A percentile compares a stretch with the other conserved stretches of the same genome.
phyloP scores from a whole-genome alignment of 768 basidiomycete genomes.

The Royoungia palumana region DNA sequence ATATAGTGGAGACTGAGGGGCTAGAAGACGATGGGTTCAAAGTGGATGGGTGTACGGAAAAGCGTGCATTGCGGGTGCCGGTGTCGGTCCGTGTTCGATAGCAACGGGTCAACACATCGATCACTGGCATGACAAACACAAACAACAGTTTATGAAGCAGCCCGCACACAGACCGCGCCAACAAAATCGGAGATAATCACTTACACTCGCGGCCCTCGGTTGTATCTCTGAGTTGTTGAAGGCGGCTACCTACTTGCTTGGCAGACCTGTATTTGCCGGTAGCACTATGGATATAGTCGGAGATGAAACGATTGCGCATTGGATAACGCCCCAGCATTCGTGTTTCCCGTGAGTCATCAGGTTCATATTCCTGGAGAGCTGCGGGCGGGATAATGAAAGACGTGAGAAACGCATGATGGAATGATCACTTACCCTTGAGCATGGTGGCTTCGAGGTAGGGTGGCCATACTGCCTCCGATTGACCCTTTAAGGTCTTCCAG shows the following conservation, averaged over 20 bases:
- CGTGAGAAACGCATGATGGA: slow-evolving; percentile 19
- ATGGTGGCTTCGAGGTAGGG: slow-evolving; percentile 74
- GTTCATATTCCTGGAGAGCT: slow-evolving; percentile 73
- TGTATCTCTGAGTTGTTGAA: slow-evolving; percentile 76
- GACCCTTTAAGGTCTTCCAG: slow-evolving; percentile 69
- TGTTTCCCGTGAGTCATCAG: slow-evolving; percentile 70
- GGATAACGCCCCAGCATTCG: slow-evolving; percentile 72
- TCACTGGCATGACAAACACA: slow-evolving; percentile 34
- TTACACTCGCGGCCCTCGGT: slow-evolving; percentile 67
- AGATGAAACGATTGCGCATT: slow-evolving; percentile 76
- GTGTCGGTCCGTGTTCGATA: slow-evolving; percentile 27
- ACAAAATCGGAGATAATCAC: slow-evolving; percentile 25
- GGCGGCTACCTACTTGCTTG: slow-evolving; percentile 77
- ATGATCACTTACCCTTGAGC: slow-evolving; percentile 55
- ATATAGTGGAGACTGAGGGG: slow-evolving; percentile 25
- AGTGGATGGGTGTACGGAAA: slow-evolving; percentile 13
- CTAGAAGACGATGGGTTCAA: slow-evolving; percentile 12
- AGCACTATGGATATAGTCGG: slow-evolving; percentile 66
- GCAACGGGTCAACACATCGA: slow-evolving; percentile 34
- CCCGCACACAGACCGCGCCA: slow-evolving; percentile 27
- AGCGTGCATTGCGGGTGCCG: slow-evolving; percentile 19
- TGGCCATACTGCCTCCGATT: slow-evolving; percentile 74
- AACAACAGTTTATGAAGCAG: slow-evolving; percentile 24
- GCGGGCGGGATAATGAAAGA: slow-evolving; percentile 14
- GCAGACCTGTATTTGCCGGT: slow-evolving; percentile 71